Percentiles rank a stretch among this genome's conserved stretches.
phyloP scores from a whole-genome alignment of 306 rosid genomes.

The Dryas alaskensis region DNA sequence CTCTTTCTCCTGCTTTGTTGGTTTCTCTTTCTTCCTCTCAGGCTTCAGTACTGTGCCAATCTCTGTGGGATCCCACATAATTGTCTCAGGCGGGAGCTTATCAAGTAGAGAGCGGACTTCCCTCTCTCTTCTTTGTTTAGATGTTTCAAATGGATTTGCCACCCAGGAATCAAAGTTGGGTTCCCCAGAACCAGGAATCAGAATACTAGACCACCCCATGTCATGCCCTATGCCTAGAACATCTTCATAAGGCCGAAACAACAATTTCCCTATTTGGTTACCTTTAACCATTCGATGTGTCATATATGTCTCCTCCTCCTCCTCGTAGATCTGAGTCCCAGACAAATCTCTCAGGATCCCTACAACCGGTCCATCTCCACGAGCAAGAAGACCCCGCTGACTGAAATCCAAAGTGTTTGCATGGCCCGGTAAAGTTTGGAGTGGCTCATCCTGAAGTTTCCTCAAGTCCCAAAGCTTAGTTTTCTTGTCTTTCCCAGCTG shows the following conservation, averaged over 20 bases:
- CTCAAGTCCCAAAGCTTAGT: too few relatives aligned
- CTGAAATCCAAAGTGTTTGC: slow-evolving; percentile 86
- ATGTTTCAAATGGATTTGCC: slow-evolving; percentile 83
- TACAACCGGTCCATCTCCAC: slow-evolving; percentile 52
- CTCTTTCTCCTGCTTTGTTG: slow-evolving; percentile 46
- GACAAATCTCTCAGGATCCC: slow-evolving; percentile 58
- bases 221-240: slow-evolving; percentile 85
- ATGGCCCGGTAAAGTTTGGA: slow-evolving; percentile 65
- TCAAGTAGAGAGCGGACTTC: slow-evolving; percentile 70
- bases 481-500: too few relatives aligned
- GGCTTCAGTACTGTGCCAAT: slow-evolving; percentile 56
- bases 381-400: slow-evolving; percentile 85
- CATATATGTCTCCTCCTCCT: slow-evolving; percentile 55
- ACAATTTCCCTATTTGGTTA: slow-evolving; percentile 59
- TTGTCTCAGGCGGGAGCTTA: slow-evolving; percentile 83
- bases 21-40: slow-evolving; percentile 42
- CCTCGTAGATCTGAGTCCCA: slow-evolving; percentile 55
- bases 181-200: slow-evolving; percentile 92
- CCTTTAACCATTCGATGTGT: slow-evolving; percentile 81
- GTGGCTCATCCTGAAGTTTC: too few relatives aligned
- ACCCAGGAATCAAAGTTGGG: slow-evolving; percentile 87
- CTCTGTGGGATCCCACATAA: slow-evolving; percentile 69
- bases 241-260: slow-evolving; percentile 88
- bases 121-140: slow-evolving; percentile 78
- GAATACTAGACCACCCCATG: slow-evolving; percentile 90